These are phyloP conservation scores for Coemansia sp. DNA, from an alignment of 192 early-diverging fungal genomes.

Conservation along the genomic window DNA sequence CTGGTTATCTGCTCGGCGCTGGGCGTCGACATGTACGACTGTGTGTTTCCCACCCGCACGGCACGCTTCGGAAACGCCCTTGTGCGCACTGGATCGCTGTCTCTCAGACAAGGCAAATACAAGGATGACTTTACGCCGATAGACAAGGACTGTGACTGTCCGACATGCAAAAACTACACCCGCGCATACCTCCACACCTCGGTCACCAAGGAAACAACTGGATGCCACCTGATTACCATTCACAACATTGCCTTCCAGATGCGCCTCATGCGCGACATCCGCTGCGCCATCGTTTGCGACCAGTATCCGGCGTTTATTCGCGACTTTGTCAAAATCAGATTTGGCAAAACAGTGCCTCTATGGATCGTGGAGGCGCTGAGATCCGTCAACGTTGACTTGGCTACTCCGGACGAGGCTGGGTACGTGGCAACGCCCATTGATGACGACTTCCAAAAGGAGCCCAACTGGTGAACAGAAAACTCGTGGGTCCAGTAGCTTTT, in stretches of 20 bases:
- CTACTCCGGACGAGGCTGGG: constrained; percentile 22
- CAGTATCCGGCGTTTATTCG: constrained; percentile 69
- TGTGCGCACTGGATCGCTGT: constrained; percentile 67
- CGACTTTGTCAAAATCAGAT: constrained; percentile 66
- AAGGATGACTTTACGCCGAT: constrained; percentile 68
- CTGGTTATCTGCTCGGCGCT: constrained; percentile 82
- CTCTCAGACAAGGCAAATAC: constrained; percentile 63
- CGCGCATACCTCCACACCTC: constrained; percentile 70
- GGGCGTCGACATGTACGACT: constrained; percentile 91
- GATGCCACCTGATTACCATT: constrained; percentile 76
- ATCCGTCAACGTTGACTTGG: constrained; percentile 68
- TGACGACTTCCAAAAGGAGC: constrained; percentile 44
- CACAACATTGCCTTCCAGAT: constrained; percentile 88
- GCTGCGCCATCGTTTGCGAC: constrained; percentile 67
- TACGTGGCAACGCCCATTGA: constrained; percentile 38
- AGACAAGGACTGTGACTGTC: constrained; percentile 73
- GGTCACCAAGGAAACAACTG: constrained; percentile 74
- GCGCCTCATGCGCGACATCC: constrained; percentile 77
- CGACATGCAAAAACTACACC: constrained; percentile 73
- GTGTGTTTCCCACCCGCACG: constrained; percentile 87
- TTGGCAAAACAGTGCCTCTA: constrained; percentile 61
- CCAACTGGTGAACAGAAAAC: constrained; percentile 22
- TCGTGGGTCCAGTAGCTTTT: no score
- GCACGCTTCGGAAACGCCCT: constrained; percentile 87
- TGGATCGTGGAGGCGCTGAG: constrained; percentile 75